Base-by-base conservation (phyloP, 768 basidiomycete species). In the Lyophyllum semitale region DNA sequence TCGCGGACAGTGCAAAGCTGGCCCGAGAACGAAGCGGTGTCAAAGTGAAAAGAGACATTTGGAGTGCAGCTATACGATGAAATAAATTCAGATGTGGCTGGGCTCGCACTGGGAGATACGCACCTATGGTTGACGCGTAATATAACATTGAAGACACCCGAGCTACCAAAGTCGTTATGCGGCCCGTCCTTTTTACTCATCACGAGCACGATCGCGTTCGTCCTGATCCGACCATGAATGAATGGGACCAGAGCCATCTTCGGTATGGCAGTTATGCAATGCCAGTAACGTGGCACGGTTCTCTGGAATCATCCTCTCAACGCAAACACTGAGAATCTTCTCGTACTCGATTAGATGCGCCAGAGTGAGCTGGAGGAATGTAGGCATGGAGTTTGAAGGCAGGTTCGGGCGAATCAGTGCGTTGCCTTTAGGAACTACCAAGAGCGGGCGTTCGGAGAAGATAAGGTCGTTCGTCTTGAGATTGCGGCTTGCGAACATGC, bases 231-330 rank as follows among this genome's bases (percentile, higher is more conserved):
- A 1, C 70, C 71, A n/a, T n/a, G n/a, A n/a, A 4, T 49, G 42
- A 20, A 72, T 53, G 0, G 68, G 71, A 1, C 71, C 72, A 48
- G 67, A 68, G 8, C 71, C 72, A 51, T 74, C 73, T 9, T 66
- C 57, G 11, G 60, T 53, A 48, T 73, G 72, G 40, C 58, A 59
- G 46, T 74, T 71, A 17, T 54, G 55, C n/a, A 75, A 60, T 11
- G 45, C 65, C 48, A 66, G 58, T 35, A 63, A 72, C 11, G 61
- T 60, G n/a, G 51, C 58, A 32, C 63, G 55, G 27, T 58, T 43
- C 7, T 67, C 62, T 11, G 58, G 58, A 18, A 38, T 4, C 68
- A 73, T 63, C 8, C 69, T 61, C 8, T 63, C 51, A 22, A 67
- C 32, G 22, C 55, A 49, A 5, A 59, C 1, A 38, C 62, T 18